These are phyloP conservation scores for Boeremia lycopersici DNA, from an alignment of 2,329 filamentous ascomycete genomes.

Conservation along the genomic window DNA sequence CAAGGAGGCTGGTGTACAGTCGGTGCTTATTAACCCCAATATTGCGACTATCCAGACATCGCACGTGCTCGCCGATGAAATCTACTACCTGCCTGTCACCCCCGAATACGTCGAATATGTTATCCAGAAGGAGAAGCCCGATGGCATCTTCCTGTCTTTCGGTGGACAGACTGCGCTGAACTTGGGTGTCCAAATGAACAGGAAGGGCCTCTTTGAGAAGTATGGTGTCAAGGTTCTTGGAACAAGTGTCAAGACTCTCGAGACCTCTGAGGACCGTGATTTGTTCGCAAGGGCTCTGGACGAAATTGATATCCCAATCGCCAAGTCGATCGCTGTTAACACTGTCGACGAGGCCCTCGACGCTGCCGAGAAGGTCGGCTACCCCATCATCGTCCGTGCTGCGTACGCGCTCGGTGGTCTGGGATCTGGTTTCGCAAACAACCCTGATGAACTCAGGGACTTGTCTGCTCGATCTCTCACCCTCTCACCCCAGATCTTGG, in stretches of 20 bases:
- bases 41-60: conserved; percentile 98
- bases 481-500: conserved; percentile 92
- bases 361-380: conserved; percentile 85
- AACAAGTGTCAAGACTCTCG: conserved; percentile 90
- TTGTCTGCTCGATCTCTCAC: conserved; percentile 91
- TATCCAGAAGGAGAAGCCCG: conserved; percentile 92
- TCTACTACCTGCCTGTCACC: conserved; percentile 97
- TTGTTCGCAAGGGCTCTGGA: conserved; percentile 94
- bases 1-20: conserved; percentile 90
- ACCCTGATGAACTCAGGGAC: conserved; percentile 90
- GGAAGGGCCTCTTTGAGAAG: conserved; percentile 91
- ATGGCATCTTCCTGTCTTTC: conserved; percentile 97
- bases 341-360: conserved; percentile 91
- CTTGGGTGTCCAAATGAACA: conserved; percentile 95
- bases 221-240: conserved; percentile 95
- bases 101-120: conserved; percentile 98
- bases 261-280: conserved; percentile 94
- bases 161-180: conserved; percentile 97
- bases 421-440: conserved; percentile 93
- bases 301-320: conserved; percentile 97
- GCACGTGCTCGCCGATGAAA: conserved; percentile 92
- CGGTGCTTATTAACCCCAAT: conserved; percentile 95
- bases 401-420: conserved; percentile 96
- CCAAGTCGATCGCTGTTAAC: conserved; percentile 89
- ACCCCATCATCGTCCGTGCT: conserved; percentile 96